Evolutionary conservation across 2,329 filamentous ascomycete species (phyloP).

Genomic region (Lecanosticta acicola): DNA sequence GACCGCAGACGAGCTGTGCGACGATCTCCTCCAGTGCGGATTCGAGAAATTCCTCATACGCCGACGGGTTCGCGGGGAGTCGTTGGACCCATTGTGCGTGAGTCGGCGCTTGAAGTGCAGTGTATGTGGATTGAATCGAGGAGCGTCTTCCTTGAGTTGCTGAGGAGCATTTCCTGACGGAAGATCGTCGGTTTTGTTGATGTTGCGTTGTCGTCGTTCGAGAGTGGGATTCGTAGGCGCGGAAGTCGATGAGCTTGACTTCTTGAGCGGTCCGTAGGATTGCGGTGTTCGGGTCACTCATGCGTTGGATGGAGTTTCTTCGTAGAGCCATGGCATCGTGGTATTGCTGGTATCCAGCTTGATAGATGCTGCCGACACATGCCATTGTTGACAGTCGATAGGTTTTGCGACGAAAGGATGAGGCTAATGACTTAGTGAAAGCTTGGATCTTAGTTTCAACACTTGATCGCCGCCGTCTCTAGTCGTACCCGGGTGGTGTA

Average conservation of each 20-base stretch:
- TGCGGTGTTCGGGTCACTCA: background rate
- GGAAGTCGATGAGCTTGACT: conserved; percentile 4
- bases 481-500: background rate
- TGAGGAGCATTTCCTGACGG: conserved; percentile 12
- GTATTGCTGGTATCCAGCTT: background rate
- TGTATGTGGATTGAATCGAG: conserved; percentile 1
- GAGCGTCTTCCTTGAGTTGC: conserved; percentile 4
- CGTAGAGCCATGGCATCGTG: conserved; percentile 3
- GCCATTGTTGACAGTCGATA: conserved; percentile 1
- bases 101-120: conserved; percentile 2
- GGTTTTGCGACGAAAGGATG: background rate
- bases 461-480: background rate
- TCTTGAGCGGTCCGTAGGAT: background rate
- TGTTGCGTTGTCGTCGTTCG: background rate
- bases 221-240: conserved; percentile 2
- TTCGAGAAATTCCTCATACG: conserved; percentile 15
- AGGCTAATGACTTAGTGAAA: background rate
- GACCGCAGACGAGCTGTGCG: conserved; percentile 12
- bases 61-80: conserved; percentile 5
- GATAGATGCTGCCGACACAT: conserved; percentile 1
- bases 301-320: conserved; percentile 1
- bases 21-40: conserved; percentile 14
- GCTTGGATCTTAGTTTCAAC: too few relatives aligned
- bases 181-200: background rate
- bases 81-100: conserved; percentile 12